Base-by-base conservation (phyloP, 2,329 filamentous ascomycete species). In the Trichoderma simmonsii region DNA sequence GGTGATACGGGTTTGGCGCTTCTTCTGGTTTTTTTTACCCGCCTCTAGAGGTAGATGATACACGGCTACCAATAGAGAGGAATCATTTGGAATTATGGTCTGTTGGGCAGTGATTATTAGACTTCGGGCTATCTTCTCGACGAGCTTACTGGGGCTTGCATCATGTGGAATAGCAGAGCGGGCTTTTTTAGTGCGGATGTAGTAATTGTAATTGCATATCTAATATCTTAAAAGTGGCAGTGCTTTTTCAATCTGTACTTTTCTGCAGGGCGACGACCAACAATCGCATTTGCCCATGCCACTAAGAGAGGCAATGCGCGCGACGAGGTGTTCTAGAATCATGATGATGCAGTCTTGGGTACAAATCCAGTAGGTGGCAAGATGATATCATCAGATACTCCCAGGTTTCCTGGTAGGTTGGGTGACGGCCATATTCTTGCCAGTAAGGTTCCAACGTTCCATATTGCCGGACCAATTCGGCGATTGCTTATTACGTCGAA, bases 1-100 rank as follows among this genome's bases (percentile, higher is more conserved):
- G 56, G 60, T 26, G 28, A 61, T 69, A 60, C 30, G 61, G 66
- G 39, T 36, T 36, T 61, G 70, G 70, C 70, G 65, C 51, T 59
- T 67, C 15, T 30, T 43, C 5, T 18, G 12, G 6, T 12, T 48
- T 30, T 43, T 67, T 12, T 43, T 18, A 21, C 43, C 21, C 30
- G 24, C 8, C 54, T 64, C 61, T n/a, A 28, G 21, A 51, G 39
- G 28, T 15, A 61, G 30, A 70, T 36, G 51, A 57, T 67, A 66
- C 63, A 56, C n/a, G 36, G 18, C 28, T n/a, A n/a, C 15, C 30
- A 67, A 57, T 67, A 57, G 48, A 57, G 43, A 39, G 30, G 56
- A 9, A 32, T 61, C 6, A 61, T 43, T 69, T 69, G 26, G 39
- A 54, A 51, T 54, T 36, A n/a, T n/a, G 57, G 30, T 18, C 21